Percentiles rank a stretch among this genome's conserved stretches.
phyloP scores from a whole-genome alignment of 2,329 filamentous ascomycete genomes.

The Exophiala sideris region DNA sequence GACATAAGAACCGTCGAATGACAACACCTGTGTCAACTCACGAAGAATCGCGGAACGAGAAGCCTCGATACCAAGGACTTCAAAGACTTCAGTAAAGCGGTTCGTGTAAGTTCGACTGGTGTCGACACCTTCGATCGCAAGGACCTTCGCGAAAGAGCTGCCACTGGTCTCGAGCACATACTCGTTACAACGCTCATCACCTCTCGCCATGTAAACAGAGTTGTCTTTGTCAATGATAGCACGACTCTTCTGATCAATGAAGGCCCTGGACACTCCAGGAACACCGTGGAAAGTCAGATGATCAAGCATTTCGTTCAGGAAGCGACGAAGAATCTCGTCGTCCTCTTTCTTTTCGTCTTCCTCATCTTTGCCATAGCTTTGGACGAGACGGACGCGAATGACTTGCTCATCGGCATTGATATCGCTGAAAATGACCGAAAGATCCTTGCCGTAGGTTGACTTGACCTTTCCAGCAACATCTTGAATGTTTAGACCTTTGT shows the following conservation, averaged over 20 bases:
- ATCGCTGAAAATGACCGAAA: slow-evolving; percentile 94
- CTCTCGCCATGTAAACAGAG: slow-evolving; percentile 69
- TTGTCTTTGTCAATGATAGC: slow-evolving; percentile 68
- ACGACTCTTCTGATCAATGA: slow-evolving; percentile 77
- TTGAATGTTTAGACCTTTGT: slow-evolving; percentile 87
- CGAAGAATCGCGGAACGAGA: slow-evolving; percentile 80
- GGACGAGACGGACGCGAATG: slow-evolving; percentile 82
- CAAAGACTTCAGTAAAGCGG: slow-evolving; percentile 89
- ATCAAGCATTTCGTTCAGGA: slow-evolving; percentile 88
- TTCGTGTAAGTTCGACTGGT: slow-evolving; percentile 85
- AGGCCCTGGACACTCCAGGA: slow-evolving; percentile 80
- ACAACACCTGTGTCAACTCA: slow-evolving; percentile 87
- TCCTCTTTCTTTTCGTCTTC: slow-evolving; percentile 76
- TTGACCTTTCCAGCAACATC: slow-evolving; percentile 90
- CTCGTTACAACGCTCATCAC: slow-evolving; percentile 73
- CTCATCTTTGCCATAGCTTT: slow-evolving; percentile 64
- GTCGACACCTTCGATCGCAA: slow-evolving; percentile 86
- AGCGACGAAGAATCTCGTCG: slow-evolving; percentile 86
- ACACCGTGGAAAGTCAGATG: slow-evolving; percentile 90
- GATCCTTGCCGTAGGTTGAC: slow-evolving; percentile 76
- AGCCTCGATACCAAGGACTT: slow-evolving; percentile 94
- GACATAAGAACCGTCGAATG: slow-evolving; percentile 98
- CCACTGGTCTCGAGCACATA: slow-evolving; percentile 96
- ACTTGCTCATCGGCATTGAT: slow-evolving; percentile 96
- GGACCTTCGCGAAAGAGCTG: slow-evolving; percentile 77